Conservation (phyloP, 73 alveolate species). For the Uronychia setigera region DNA sequence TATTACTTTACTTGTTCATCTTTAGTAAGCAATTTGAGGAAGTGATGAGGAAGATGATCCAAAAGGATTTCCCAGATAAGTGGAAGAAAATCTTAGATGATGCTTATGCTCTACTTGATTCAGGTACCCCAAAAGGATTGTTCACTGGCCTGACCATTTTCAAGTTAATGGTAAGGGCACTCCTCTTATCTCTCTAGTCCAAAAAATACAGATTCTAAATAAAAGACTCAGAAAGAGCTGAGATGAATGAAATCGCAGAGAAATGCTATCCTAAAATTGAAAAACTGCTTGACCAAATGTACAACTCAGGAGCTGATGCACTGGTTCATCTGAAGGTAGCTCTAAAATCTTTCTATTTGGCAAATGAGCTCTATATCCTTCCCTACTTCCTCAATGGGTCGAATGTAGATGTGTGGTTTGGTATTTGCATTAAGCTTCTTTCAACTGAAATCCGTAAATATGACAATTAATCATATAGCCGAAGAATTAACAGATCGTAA, state of each 20-base stretch:
- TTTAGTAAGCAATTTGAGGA: neutral
- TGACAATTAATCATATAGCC: constrained; percentile 34
- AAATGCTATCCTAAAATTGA: neutral
- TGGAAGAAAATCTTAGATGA: neutral
- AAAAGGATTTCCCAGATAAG: neutral
- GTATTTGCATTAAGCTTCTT: constrained; percentile 35
- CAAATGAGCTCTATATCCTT: constrained; percentile 54
- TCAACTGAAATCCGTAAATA: constrained; percentile 21
- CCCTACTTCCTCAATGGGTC: constrained; percentile 43
- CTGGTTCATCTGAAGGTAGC: neutral
- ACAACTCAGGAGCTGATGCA: neutral
- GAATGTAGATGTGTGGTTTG: constrained; percentile 56
- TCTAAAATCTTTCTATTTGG: constrained; percentile 49
- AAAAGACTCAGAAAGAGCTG: neutral
- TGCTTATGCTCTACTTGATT: neutral
- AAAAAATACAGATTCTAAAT: neutral
- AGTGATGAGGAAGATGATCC: neutral
- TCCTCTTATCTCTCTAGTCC: neutral
- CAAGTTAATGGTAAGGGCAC: neutral
- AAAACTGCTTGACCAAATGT: neutral
- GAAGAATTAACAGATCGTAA: constrained; percentile 32
- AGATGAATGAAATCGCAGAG: neutral
- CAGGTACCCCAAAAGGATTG: neutral
- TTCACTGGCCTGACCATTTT: neutral
- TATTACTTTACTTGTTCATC: neutral